Evolutionary conservation across 2,329 filamentous ascomycete genomes (phyloP), one percentile per base, ranked within the genome.

Genomic region (Fonsecaea erecta): DNA sequence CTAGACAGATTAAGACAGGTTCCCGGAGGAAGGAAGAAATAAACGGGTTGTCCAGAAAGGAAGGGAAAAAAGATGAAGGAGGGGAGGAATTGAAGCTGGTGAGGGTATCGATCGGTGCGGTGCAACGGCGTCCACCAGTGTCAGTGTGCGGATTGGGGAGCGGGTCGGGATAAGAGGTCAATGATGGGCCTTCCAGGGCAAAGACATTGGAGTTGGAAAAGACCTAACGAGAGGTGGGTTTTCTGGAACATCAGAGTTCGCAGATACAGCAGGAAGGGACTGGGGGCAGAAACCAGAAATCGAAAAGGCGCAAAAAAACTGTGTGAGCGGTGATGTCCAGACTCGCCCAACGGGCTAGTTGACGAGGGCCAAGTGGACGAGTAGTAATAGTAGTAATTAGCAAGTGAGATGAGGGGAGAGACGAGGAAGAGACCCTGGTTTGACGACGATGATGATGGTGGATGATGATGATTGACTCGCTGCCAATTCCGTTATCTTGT

Each of bases 321-420:
- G 46, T 43, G 48, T 7, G 32, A 60, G 58, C 58, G 58, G 58
- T 60, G 46, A 60, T 60, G 58, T 60, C 58, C 58, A 60, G 56
- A 51, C 37, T 43, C 40, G 32, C 21, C n/a, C 54, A 28, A 40
- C 35, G 54, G 26, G 35, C 40, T 26, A 51, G 56, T 59, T 40
- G 56, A 40, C 26, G 56, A 59, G 26, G 56, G 40, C 21, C 35
- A 57, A 18, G 21, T 43, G 53, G 14, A 37, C 35, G 35, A 37
- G 35, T 3, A 30, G 28, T 3, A 30, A 4, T 30, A 30, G 28
- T 14, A 37, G 8, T 16, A 8, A 18, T 14, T 18, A 43, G 54
- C 32, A 57, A 57, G 54, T 40, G 56, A 43, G 56, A 59, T 37
- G 37, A n/a, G n/a, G n/a, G n/a, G 26, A 51, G 56, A 59, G 26